These are phyloP conservation scores for Petunia hybrid DNA, from an alignment of 305 asterid genomes.

Conservation along the genomic window DNA sequence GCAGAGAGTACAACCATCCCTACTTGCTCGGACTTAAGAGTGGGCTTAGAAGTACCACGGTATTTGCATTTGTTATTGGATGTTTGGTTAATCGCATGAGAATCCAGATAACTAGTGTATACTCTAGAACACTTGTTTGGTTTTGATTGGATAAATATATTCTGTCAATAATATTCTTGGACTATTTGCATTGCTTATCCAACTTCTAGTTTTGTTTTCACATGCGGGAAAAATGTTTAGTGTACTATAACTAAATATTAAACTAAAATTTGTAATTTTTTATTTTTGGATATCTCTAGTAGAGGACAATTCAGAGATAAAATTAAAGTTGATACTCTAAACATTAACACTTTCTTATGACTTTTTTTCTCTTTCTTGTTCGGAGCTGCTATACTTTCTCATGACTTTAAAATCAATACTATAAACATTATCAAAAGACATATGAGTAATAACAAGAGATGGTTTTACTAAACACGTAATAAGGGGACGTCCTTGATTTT, in stretches of 20 bases:
- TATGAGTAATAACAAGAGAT: not conserved
- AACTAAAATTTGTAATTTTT: no score
- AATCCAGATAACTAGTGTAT: not conserved
- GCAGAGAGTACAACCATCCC: no score
- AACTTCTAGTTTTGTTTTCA: not conserved
- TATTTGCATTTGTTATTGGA: not conserved
- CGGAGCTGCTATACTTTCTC: not conserved
- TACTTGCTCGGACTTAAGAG: no score
- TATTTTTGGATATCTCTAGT: not conserved
- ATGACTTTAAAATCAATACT: not conserved
- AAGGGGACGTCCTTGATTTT: not conserved
- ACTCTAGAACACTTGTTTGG: not conserved
- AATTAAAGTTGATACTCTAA: not conserved
- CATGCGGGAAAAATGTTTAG: not conserved
- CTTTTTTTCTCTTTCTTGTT: no score
- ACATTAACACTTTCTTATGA: not conserved
- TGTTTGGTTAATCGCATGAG: slow-evolving; percentile 6
- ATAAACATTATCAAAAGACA: not conserved
- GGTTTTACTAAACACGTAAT: slow-evolving; percentile 7
- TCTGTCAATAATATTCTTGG: not conserved
- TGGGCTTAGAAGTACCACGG: not conserved
- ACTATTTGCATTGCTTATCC: not conserved
- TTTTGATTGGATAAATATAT: not conserved
- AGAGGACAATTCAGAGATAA: no score
- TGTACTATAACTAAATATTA: not conserved